Percentiles rank a stretch among this genome's conserved stretches.
Conservation (phyloP, 2,329 filamentous ascomycete genomes). For the Aspergillus fumigatus region DNA sequence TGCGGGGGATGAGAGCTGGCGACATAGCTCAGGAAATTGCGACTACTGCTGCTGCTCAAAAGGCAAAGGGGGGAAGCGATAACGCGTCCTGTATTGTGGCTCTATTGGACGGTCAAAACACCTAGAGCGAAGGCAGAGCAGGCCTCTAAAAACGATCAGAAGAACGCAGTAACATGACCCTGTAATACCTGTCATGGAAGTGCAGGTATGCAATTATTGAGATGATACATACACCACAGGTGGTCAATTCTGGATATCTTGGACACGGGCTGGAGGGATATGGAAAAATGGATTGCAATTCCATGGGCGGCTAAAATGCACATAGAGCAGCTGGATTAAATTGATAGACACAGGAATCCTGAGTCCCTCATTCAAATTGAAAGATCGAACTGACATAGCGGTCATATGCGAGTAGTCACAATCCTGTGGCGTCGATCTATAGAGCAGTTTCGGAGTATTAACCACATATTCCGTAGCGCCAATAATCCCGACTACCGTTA, state of each 20-base stretch:
- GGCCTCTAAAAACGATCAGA: no score
- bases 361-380: not conserved
- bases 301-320: not conserved
- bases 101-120: conserved; percentile 26
- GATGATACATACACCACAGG: not conserved
- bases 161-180: not conserved
- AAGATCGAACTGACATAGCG: not conserved
- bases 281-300: not conserved
- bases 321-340: not conserved
- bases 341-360: not conserved
- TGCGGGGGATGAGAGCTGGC: conserved; percentile 24
- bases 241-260: not conserved
- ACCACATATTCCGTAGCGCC: not conserved
- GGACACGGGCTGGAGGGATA: not conserved
- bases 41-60: conserved; percentile 5
- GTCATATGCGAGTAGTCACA: not conserved
- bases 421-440: not conserved
- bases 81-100: conserved; percentile 32
- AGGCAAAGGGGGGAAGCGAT: conserved; percentile 20
- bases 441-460: no score
- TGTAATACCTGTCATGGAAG: not conserved
- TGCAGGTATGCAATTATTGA: not conserved
- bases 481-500: not conserved
- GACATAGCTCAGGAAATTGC: conserved; percentile 28
- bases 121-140: conserved; percentile 4